These are phyloP conservation scores for Pseudophaeomoniella oleicola DNA, from an alignment of 2,329 filamentous ascomycete genomes.

Conservation along the genomic window DNA sequence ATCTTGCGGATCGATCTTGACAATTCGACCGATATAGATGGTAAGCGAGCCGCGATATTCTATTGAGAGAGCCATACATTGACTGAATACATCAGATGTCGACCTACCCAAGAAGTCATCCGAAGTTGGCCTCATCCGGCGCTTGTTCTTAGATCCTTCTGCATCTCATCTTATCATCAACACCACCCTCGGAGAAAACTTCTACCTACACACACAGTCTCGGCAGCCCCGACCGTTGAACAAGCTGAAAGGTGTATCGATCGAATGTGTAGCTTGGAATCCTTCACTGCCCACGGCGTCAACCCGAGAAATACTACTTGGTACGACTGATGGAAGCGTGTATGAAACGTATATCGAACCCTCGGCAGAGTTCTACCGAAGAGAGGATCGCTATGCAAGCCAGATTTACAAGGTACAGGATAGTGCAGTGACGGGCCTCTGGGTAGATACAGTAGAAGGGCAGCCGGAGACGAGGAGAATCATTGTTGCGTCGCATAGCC, in stretches of 20 bases:
- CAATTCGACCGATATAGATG: slow-evolving; percentile 87
- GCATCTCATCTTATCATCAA: slow-evolving; percentile 87
- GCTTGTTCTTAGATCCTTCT: slow-evolving; percentile 94
- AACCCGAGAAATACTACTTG: slow-evolving; percentile 84
- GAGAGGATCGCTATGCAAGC: slow-evolving; percentile 87
- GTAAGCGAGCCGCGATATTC: slow-evolving; percentile 27
- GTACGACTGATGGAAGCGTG: slow-evolving; percentile 82
- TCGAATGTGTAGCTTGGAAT: slow-evolving; percentile 91
- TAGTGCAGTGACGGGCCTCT: slow-evolving; percentile 71
- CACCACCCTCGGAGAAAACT: slow-evolving; percentile 87
- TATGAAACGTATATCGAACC: slow-evolving; percentile 95
- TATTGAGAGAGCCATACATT: slow-evolving; percentile 8
- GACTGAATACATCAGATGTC: slow-evolving; percentile 50
- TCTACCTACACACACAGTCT: slow-evolving; percentile 92
- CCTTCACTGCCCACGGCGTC: slow-evolving; percentile 83
- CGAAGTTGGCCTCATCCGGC: slow-evolving; percentile 81
- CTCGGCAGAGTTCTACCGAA: slow-evolving; percentile 83
- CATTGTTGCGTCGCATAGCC: slow-evolving; percentile 63
- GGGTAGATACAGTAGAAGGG: slow-evolving; percentile 60
- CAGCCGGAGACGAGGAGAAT: slow-evolving; percentile 60
- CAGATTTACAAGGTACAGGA: slow-evolving; percentile 69
- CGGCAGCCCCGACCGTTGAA: slow-evolving; percentile 71
- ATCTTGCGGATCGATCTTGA: slow-evolving; percentile 91
- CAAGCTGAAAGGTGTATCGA: slow-evolving; percentile 68
- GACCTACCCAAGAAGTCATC: slow-evolving; percentile 87